Evolutionary conservation across 768 basidiomycete species (phyloP), one percentile per base, ranked within the genome.

Genomic region (Lepiota subincarnata): DNA sequence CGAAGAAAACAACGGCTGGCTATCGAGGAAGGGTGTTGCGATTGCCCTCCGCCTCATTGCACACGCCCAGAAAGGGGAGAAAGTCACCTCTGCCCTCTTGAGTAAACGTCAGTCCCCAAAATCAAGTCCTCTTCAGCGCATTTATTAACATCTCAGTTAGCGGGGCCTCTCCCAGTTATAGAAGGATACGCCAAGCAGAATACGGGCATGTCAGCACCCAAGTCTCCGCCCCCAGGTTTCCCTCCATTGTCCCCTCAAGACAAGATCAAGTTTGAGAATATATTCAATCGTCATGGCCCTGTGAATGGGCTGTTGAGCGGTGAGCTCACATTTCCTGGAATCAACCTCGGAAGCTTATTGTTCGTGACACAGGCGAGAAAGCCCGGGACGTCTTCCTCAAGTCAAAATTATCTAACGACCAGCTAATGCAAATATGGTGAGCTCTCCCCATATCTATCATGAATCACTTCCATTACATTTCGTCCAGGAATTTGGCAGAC

Each of bases 381-480:
- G 92, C 94, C 5, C 81, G 89, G 50, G 85, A 89, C 62, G 80
- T 97, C 44, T 98, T 98, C 64, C 71, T 98, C 60, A 97, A 92
- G 72, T 95, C 92, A 37, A 87, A 89, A 60, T 79, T 99, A 35
- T 75, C 86, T 0, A 84, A 87, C 59, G 93, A 96, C 52, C 87
- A 88, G 59, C 80, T 99, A 20, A 84, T 88, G 31, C 89, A 92
- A 66, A 95, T 98, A 71, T 99, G 97, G 96, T 92, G 55, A 50
- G 82, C 64, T 26, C 18, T 14, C 47, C 47, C 24, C 13, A 31
- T 19, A 34, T 37, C 22, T 51, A 18, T 50, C n/a, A 35, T 52
- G 26, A 34, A 22, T 44, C 39, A 28, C 12, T 12, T 52, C 62
- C 18, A 56, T 44, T 48, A 36, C 20, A 20, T 48, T 36, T 39